These are phyloP conservation scores for Angomonas deanei DNA, from an alignment of 208 protist genomes.

Conservation along the genomic window DNA sequence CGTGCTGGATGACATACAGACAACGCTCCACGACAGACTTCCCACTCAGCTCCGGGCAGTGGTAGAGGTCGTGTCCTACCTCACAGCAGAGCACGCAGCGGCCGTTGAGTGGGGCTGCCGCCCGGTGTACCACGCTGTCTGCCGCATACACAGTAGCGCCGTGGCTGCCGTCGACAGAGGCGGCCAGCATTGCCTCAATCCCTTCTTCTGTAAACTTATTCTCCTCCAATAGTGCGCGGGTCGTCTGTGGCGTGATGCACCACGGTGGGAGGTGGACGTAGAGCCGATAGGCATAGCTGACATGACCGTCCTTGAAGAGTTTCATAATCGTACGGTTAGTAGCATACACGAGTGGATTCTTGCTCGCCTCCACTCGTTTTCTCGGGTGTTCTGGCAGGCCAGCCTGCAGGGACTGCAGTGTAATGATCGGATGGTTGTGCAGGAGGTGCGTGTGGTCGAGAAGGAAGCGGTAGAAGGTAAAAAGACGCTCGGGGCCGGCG, in stretches of 20 bases:
- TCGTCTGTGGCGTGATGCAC: conserved; percentile 37
- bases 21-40: conserved; percentile 38
- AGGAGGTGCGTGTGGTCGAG: conserved; percentile 41
- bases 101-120: conserved; percentile 44
- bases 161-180: conserved; percentile 4
- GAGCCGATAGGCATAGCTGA: conserved; percentile 58
- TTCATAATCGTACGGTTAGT: conserved; percentile 61
- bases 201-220: conserved; percentile 54
- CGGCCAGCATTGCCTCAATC: conserved; percentile 33
- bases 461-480: conserved; percentile 77
- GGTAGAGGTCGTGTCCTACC: conserved; percentile 37
- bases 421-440: not conserved
- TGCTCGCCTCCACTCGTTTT: conserved; percentile 9
- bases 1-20: conserved; percentile 31
- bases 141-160: not conserved
- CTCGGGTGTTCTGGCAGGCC: conserved; percentile 1
- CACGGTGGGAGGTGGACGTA: conserved; percentile 46
- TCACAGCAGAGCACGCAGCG: conserved; percentile 74
- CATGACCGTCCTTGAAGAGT: conserved; percentile 33
- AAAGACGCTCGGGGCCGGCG: conserved; percentile 72
- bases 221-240: conserved; percentile 51
- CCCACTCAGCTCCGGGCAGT: conserved; percentile 64
- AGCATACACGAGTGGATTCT: conserved; percentile 66
- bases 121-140: conserved; percentile 24
- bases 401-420: not conserved